phyloP scores from a whole-genome alignment of 257 asterid species.

The Fraxinus pennsylvanica region DNA sequence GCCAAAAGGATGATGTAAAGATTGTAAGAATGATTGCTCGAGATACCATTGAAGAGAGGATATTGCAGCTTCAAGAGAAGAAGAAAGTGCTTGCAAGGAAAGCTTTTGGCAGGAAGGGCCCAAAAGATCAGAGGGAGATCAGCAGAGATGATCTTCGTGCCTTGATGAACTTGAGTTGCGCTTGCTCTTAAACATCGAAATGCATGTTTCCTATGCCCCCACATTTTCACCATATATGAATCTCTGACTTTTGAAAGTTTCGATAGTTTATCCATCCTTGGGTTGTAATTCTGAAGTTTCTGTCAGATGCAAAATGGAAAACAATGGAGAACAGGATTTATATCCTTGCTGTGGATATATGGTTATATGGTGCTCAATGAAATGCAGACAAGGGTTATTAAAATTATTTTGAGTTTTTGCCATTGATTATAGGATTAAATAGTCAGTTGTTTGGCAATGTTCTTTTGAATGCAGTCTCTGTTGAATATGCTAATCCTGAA shows the following conservation, averaged over 20 bases:
- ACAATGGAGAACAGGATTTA: neutral
- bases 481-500: too few relatives aligned
- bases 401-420: neutral
- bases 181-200: neutral
- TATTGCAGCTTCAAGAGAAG: slow-evolving; percentile 70
- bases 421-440: neutral
- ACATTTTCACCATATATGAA: neutral
- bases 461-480: too few relatives aligned
- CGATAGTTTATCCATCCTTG: neutral
- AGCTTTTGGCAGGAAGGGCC: slow-evolving; percentile 57
- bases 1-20: slow-evolving; percentile 71
- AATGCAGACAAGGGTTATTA: neutral
- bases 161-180: slow-evolving; percentile 57
- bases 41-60: slow-evolving; percentile 75
- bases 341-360: neutral
- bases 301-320: neutral
- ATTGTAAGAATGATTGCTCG: slow-evolving; percentile 76
- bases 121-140: slow-evolving; percentile 55
- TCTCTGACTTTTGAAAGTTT: neutral
- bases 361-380: neutral
- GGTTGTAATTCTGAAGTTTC: neutral
- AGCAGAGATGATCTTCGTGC: slow-evolving; percentile 61
- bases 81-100: slow-evolving; percentile 65
- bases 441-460: neutral
- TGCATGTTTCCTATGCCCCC: neutral